These are phyloP conservation scores for Jackrogersella minutella DNA, from an alignment of 495 filamentous ascomycete genomes.

Conservation along the genomic window DNA sequence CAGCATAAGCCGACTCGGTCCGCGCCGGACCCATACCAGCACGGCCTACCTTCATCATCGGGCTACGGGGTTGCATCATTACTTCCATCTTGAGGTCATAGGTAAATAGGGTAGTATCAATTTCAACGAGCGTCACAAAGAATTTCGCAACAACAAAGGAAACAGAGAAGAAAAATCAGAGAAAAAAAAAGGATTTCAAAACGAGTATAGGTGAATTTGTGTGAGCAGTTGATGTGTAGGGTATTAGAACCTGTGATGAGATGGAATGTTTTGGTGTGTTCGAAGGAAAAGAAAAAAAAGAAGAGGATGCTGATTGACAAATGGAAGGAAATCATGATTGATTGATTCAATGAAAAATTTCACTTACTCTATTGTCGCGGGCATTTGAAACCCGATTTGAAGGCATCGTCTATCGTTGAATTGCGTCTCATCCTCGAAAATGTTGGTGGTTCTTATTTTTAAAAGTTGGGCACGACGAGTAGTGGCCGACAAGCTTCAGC, in stretches of 20 bases:
- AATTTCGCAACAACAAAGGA: background rate
- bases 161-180: background rate
- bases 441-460: no score
- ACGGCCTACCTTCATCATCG: background rate
- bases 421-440: no score
- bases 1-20: background rate
- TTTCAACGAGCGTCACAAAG: background rate
- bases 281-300: background rate
- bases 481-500: slow-evolving; percentile 24
- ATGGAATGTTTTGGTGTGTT: background rate
- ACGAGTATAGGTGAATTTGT: background rate
- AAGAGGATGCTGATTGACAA: no score
- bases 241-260: no score
- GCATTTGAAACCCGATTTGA: background rate
- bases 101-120: no score
- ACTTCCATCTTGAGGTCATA: background rate
- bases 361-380: background rate
- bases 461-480: no score
- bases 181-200: background rate
- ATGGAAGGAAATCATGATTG: background rate
- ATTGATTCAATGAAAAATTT: background rate
- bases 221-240: background rate
- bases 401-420: slow-evolving; percentile 14
- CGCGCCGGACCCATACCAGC: background rate
- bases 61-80: background rate